Conservation (phyloP, 345 rosid genomes). For the Punica granatum region DNA sequence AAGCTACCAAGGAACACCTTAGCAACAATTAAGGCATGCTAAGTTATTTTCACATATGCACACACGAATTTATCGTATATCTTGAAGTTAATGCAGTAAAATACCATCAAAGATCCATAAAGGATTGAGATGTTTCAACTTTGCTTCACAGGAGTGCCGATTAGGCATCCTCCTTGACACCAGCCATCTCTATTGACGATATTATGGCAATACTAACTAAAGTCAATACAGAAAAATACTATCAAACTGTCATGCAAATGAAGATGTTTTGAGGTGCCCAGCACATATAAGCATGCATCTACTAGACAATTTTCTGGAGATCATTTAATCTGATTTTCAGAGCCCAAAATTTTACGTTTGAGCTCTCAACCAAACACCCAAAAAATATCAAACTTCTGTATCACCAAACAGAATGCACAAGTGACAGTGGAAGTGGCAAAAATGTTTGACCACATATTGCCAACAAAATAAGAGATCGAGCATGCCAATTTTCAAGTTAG, state of each 20-base stretch:
- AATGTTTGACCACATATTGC: not conserved
- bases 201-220: not conserved
- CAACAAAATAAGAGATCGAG: not conserved
- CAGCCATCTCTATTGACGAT: not conserved
- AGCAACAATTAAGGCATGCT: not conserved
- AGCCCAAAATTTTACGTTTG: not conserved
- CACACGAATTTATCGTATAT: not conserved
- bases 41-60: not conserved
- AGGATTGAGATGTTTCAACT: not conserved
- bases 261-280: not conserved
- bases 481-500: not conserved
- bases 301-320: not conserved
- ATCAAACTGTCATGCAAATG: not conserved
- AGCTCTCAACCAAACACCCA: not conserved
- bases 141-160: too few relatives aligned
- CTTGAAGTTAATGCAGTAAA: not conserved
- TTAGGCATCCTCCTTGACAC: not conserved
- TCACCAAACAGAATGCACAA: not conserved
- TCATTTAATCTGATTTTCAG: not conserved
- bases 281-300: not conserved
- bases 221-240: not conserved
- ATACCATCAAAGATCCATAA: not conserved
- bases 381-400: not conserved
- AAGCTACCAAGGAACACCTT: not conserved
- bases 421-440: conserved; percentile 1